Base-by-base conservation (phyloP, 2,329 filamentous ascomycete species). In the Fusarium sp. region DNA sequence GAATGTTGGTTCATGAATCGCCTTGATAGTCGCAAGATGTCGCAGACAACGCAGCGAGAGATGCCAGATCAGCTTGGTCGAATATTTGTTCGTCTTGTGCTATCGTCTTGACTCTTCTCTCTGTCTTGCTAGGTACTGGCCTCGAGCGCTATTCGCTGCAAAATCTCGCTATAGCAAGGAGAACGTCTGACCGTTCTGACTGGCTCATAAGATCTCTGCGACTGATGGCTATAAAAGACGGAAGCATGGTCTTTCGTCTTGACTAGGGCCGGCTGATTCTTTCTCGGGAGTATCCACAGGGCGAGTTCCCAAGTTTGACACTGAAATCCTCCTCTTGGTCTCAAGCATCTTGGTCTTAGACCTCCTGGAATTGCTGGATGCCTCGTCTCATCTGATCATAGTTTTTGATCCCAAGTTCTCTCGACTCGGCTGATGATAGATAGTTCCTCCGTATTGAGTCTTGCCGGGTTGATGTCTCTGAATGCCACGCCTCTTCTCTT, bases 111-210 rank as follows among this genome's bases (percentile, higher is more conserved):
- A 75, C 76, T 80, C 71, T 79, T 70, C 77, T 77, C 76, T 77
- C 75, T 76, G 76, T 79, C 77, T 81, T 81, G 80, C 89, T 91
- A 91, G 87, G 86, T 87, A 87, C 85, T 88, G 83, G 82, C 82
- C 81, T 84, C 81, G 83, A 84, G 85, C 84, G 84, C 85, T 87
- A 87, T 83, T 83, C 84, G 84, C 85, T 84, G 81, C 82, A 79
- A 49, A 82, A 80, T 81, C 81, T 81, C 82, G 83, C 81, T 86
- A 85, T 83, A 84, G 83, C 83, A 78, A 73, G 80, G 76, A 82
- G 79, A 77, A 79, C 81, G 72, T 75, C 72, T 70, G 61, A 64
- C 61, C 76, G 71, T 77, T 79, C 77, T 79, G 76, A 74, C 77
- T 75, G 76, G 76, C 67, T 77, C 80, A 79, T 79, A 78, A 80